Evolutionary conservation across 306 rosid species (phyloP).

Genomic region (Quercus rubra): DNA sequence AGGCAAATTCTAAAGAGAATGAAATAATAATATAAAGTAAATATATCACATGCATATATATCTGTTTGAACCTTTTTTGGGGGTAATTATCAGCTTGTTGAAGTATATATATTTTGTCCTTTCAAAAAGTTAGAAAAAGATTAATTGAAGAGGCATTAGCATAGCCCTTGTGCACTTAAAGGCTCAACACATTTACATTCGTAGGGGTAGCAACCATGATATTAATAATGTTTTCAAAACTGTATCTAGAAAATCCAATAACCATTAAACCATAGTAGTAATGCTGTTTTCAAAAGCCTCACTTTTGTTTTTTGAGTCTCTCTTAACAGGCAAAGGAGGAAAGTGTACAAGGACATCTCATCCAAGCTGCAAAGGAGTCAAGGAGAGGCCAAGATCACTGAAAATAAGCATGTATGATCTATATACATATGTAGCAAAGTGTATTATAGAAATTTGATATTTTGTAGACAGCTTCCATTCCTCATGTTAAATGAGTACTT

Average conservation of each 20-base stretch:
- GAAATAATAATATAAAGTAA: no score
- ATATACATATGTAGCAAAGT: not conserved
- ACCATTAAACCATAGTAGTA: not conserved
- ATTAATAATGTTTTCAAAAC: not conserved
- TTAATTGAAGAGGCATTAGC: no score
- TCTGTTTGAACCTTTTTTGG: no score
- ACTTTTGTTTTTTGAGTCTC: not conserved
- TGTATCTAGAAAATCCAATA: not conserved
- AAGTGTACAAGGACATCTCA: slow-evolving; percentile 28
- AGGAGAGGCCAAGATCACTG: not conserved
- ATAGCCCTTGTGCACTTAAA: no score
- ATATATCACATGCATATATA: no score
- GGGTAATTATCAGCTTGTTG: no score
- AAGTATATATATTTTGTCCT: no score
- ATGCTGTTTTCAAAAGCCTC: not conserved
- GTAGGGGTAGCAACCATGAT: not conserved
- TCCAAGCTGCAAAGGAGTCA: slow-evolving; percentile 26
- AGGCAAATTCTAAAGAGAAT: no score
- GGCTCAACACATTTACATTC: no score
- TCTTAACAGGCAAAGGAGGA: slow-evolving; percentile 35
- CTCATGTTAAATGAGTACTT: not conserved
- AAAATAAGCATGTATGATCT: not conserved
- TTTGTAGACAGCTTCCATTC: not conserved
- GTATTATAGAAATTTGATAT: not conserved
- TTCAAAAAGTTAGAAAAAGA: no score